These are phyloP conservation scores for Suhomyces kunorum DNA, from an alignment of 1,139 yeast genomes.

Conservation along the genomic window DNA sequence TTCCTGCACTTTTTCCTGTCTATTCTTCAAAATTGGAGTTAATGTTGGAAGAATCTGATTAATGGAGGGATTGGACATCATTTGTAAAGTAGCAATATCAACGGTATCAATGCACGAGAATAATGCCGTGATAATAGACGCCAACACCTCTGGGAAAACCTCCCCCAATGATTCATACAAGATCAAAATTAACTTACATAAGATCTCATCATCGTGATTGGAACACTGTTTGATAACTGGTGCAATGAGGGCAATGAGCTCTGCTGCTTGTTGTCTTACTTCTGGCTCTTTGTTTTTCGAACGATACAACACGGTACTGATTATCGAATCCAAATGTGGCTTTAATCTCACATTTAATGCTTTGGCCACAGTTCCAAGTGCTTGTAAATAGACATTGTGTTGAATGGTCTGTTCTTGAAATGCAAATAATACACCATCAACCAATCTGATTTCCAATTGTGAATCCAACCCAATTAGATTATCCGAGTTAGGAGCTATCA, in stretches of 20 bases:
- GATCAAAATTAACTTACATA: conserved; percentile 70
- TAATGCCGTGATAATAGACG: conserved; percentile 77
- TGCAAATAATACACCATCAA: conserved; percentile 83
- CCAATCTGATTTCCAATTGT: conserved; percentile 59
- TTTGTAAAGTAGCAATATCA: conserved; percentile 48
- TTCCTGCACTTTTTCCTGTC: conserved; percentile 92
- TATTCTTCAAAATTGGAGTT: conserved; percentile 87
- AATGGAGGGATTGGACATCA: conserved; percentile 75
- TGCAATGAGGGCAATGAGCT: conserved; percentile 66
- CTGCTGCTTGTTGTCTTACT: conserved; percentile 85
- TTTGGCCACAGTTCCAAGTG: conserved; percentile 66
- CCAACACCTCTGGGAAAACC: conserved; percentile 90
- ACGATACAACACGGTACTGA: conserved; percentile 72
- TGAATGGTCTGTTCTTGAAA: conserved; percentile 74
- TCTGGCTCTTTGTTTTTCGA: conserved; percentile 72
- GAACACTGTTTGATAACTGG: conserved; percentile 64
- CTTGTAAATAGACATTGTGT: conserved; percentile 56
- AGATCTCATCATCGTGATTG: conserved; percentile 52
- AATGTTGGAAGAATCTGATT: conserved; percentile 82
- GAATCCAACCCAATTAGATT: conserved; percentile 41
- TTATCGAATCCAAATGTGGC: conserved; percentile 75
- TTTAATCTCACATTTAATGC: conserved; percentile 69
- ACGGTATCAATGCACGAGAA: conserved; percentile 43
- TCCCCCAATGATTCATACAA: conserved; percentile 93
- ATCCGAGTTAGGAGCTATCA: conserved; percentile 30